phyloP scores from a whole-genome alignment of 2,329 filamentous ascomycete species.

The Aspergillus sp. region DNA sequence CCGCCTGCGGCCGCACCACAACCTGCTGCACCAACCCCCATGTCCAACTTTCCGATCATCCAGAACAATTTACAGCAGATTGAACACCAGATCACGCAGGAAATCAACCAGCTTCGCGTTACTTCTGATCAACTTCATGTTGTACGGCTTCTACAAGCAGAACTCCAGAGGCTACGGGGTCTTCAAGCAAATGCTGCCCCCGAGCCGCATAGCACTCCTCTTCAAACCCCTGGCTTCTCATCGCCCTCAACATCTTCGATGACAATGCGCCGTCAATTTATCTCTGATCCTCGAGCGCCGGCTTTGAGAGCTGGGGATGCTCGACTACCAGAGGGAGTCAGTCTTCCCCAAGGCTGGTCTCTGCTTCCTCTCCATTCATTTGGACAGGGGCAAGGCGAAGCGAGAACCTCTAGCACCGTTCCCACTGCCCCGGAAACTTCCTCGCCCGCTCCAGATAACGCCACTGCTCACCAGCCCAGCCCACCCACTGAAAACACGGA shows the following conservation, averaged over 20 bases:
- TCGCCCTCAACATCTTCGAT: conserved; percentile 13
- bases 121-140: conserved; percentile 64
- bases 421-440: conserved; percentile 2
- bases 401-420: not conserved
- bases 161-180: conserved; percentile 62
- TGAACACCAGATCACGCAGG: conserved; percentile 64
- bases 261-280: conserved; percentile 24
- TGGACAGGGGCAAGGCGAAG: conserved; percentile 4
- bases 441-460: not conserved
- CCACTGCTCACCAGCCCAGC: not conserved
- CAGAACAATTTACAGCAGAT: conserved; percentile 60
- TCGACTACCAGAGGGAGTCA: conserved; percentile 47
- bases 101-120: conserved; percentile 58
- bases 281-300: conserved; percentile 22
- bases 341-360: conserved; percentile 47
- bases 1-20: conserved; percentile 13
- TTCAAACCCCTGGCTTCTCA: conserved; percentile 9
- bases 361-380: conserved; percentile 24
- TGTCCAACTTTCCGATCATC: conserved; percentile 35
- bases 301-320: conserved; percentile 39
- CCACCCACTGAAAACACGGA: conserved; percentile 1
- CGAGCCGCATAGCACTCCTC: not conserved
- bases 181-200: conserved; percentile 30
- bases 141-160: conserved; percentile 63
- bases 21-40: conserved; percentile 8